Evolutionary conservation across 1,284 basidiomycete species (phyloP).

Genomic region (Amylostereum chailletii): DNA sequence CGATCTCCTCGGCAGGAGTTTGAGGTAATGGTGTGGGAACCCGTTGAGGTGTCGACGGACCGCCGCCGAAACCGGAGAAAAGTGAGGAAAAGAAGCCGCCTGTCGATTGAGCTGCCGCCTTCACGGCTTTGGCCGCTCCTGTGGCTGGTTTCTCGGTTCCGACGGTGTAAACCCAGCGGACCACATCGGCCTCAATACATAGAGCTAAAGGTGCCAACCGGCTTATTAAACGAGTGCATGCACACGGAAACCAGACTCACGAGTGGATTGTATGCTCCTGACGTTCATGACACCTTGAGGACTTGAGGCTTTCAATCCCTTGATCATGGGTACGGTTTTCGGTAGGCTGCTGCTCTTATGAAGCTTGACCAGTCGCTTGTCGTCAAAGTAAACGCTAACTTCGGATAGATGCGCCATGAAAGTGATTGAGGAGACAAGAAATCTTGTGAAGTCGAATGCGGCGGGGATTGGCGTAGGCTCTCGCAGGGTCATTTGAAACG

Average conservation of each 20-base stretch:
- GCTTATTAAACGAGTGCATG: no score
- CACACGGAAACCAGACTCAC: constrained; percentile 28
- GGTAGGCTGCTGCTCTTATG: constrained; percentile 61
- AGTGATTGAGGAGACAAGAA: constrained; percentile 88
- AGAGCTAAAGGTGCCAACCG: constrained; percentile 39
- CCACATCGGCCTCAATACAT: constrained; percentile 75
- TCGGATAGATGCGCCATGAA: constrained; percentile 83
- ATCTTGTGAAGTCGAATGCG: constrained; percentile 81
- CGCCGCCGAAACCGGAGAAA: constrained; percentile 52
- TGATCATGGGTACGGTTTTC: constrained; percentile 48
- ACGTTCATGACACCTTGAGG: constrained; percentile 59
- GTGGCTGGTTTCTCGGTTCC: constrained; percentile 53
- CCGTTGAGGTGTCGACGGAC: constrained; percentile 29
- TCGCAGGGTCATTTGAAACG: constrained; percentile 86
- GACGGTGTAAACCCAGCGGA: constrained; percentile 73
- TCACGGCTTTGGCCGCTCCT: constrained; percentile 24
- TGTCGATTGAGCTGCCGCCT: constrained; percentile 23
- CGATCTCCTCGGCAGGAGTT: constrained; percentile 30
- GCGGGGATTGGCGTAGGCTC: constrained; percentile 79
- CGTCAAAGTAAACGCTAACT: constrained; percentile 77
- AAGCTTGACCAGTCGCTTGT: constrained; percentile 67
- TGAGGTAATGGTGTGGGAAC: constrained; percentile 29
- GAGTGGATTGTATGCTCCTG: constrained; percentile 52
- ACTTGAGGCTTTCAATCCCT: constrained; percentile 39
- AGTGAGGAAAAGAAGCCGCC: constrained; percentile 73